These are phyloP conservation scores for Pyropia yezoensis DNA, from an alignment of 23 red algal species.

Conservation along the genomic window DNA sequence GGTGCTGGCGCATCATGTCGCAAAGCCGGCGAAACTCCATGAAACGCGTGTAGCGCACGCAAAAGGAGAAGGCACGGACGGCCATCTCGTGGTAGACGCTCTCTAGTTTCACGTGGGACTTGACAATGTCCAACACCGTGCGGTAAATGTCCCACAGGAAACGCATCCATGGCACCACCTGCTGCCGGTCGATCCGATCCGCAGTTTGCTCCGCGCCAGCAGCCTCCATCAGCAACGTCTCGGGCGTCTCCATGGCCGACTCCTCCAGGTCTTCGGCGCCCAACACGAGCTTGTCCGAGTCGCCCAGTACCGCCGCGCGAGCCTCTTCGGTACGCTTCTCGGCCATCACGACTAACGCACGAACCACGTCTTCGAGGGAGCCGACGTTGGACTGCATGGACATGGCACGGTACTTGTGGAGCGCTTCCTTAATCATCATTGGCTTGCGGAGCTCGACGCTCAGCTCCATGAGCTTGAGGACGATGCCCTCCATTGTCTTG, in stretches of 20 bases:
- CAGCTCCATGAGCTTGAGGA: constrained; percentile 95
- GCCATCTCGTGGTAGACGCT: constrained; percentile 88
- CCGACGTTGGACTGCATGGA: constrained; percentile 69
- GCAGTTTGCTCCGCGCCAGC: constrained; percentile 70
- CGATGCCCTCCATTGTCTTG: constrained; percentile 95
- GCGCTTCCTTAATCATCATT: constrained; percentile 84
- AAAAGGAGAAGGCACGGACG: constrained; percentile 75
- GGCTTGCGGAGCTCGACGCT: constrained; percentile 72
- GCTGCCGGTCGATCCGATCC: constrained; percentile 85
- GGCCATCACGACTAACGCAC: constrained; percentile 37
- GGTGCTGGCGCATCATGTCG: constrained; percentile 95
- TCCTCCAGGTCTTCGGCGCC: constrained; percentile 71
- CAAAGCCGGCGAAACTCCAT: constrained; percentile 94
- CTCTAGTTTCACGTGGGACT: constrained; percentile 81
- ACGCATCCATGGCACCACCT: constrained; percentile 90
- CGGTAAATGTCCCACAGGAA: constrained; percentile 98
- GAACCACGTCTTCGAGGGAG: constrained; percentile 83
- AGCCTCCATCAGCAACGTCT: constrained; percentile 82
- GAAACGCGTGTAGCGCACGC: constrained; percentile 63
- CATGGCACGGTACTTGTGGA: constrained; percentile 94
- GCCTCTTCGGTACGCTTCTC: constrained; percentile 52
- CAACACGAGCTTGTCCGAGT: constrained; percentile 31
- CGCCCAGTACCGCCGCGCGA: constrained; percentile 15
- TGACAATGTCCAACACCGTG: constrained; percentile 87
- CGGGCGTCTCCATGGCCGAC: constrained; percentile 67